Base-by-base conservation (phyloP, 1,284 basidiomycete genomes). In the Stygiomarasmius scandens region DNA sequence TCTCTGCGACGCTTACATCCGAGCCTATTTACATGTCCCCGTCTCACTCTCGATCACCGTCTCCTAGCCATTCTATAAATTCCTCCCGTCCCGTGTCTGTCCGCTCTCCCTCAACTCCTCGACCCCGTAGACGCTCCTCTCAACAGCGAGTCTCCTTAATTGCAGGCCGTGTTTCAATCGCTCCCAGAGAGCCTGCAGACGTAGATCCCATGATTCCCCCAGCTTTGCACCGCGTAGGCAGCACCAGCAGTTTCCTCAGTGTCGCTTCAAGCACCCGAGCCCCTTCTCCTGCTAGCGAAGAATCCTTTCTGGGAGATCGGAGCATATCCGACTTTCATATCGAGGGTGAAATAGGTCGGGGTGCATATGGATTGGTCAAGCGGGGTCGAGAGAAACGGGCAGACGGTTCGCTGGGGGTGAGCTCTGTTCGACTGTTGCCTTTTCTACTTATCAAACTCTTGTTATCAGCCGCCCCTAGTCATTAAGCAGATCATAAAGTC, bases 401-500 rank as follows among this genome's bases (percentile, higher is more conserved):
- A 1, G 88, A 93, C 69, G 93, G 93, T 27, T 82, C 87, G 9
- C 74, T 89, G 32, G 95, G 95, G 64, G 94, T 96, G 74, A 83
- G 92, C 72, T 48, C 56, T 49, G 61, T 34, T 61, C 49, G 24
- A 14, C 45, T 48, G 29, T 23, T 32, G 32, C 49, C 54, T 49
- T 43, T 54, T 53, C n/a, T 24, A 22, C 43, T 48, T 49, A 34
- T 41, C 52, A n/a, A 52, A 22, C 34, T 52, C 16, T 36, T 51
- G 38, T 12, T 52, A 32, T 36, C 60, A 87, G 86, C 84, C 88
- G 27, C 82, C 84, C 19, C 76, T 98, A 56, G 89, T 98, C 64
- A 95, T 98, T 78, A 99, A 99, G 71, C 96, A 98, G 72, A 90
- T 99, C 68, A 96, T 98, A 80, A 99, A 99, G 76, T 95, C 93